A percentile compares a stretch with the other conserved stretches of the same genome.
These are phyloP conservation scores for Heracleum sosnowskyi DNA, from an alignment of 129 eudicot species.

Conservation along the genomic window DNA sequence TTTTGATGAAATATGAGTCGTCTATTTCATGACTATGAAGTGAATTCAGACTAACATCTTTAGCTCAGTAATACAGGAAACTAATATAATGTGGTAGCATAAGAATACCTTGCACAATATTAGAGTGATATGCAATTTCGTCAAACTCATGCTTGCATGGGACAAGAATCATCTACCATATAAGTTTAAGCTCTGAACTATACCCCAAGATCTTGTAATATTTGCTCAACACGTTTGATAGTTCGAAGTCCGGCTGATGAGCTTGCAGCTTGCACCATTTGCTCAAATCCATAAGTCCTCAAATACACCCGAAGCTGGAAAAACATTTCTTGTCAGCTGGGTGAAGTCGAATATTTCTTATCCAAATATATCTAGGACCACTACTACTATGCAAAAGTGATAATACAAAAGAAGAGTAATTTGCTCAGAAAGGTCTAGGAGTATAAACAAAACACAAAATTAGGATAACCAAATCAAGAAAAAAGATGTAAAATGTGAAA, in stretches of 20 bases:
- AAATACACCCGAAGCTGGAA: conserved; percentile 81
- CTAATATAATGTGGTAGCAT: background rate
- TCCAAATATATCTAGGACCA: background rate
- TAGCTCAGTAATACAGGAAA: background rate
- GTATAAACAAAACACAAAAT: background rate
- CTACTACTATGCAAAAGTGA: background rate
- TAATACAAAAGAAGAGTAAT: background rate
- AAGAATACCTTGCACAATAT: background rate
- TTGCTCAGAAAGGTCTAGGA: background rate
- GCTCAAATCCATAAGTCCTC: conserved; percentile 83
- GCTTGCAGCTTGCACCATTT: conserved; percentile 99
- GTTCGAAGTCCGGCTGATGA: conserved; percentile 93
- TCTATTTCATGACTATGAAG: background rate
- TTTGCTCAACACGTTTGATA: conserved; percentile 91
- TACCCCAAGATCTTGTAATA: conserved; percentile 98
- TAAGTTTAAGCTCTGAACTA: conserved; percentile 11
- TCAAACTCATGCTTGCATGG: background rate
- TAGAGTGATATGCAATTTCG: background rate
- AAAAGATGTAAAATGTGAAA: background rate
- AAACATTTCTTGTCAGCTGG: conserved; percentile 22
- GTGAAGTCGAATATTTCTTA: background rate
- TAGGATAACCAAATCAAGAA: background rate
- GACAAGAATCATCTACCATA: background rate
- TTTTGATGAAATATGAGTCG: background rate
- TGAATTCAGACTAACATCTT: background rate